Base-by-base conservation (phyloP, 2,329 filamentous ascomycete species). In the Talaromyces sp. region DNA sequence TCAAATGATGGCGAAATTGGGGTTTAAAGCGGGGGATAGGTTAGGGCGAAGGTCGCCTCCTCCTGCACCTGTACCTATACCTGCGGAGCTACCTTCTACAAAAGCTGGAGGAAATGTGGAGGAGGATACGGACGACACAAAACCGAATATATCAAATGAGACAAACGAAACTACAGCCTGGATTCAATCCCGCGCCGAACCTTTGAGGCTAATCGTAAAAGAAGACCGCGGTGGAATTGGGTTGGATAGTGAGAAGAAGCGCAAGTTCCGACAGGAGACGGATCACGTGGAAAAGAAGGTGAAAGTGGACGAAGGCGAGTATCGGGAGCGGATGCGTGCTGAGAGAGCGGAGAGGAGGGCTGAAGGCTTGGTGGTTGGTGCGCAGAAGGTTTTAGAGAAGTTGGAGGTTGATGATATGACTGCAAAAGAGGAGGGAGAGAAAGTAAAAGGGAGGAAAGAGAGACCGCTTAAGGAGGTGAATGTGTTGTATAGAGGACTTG, bases 1-100 rank as follows among this genome's bases (percentile, higher is more conserved):
- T 67, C 88, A 91, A 69, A 97, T 99, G 92, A 97, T 99, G 93
- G 90, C 92, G 24, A 94, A 92, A 78, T 91, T 99, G 84, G 95
- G 95, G 0, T 99, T 96, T 80, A 89, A 87, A 65, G 82, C 86
- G 22, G 93, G 93, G 27, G 87, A 87, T 41, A 85, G 88, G 0
- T 81, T 98, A 3, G 95, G 95, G 1, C 87, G 85, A 70, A 81
- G 83, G n/a, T 52, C 49, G 3, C 31, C 50, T 13, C 31, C 50
- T 10, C 31, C 10, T 14, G 72, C 70, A 13, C 27, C 41, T 2
- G 35, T 27, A 22, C 6, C 43, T 3, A n/a, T 3, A 27, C 19
- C 41, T 43, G 39, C 16, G 16, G 11, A 2, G 47, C 7, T n/a
- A 3, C 10, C 49, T 52, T n/a, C 3, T 33, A 9, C 27, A 4